A percentile compares a stretch with the other conserved stretches of the same genome.
Evolutionary conservation across 495 filamentous ascomycete species (phyloP).

Genomic region (Ramalina intermedia): DNA sequence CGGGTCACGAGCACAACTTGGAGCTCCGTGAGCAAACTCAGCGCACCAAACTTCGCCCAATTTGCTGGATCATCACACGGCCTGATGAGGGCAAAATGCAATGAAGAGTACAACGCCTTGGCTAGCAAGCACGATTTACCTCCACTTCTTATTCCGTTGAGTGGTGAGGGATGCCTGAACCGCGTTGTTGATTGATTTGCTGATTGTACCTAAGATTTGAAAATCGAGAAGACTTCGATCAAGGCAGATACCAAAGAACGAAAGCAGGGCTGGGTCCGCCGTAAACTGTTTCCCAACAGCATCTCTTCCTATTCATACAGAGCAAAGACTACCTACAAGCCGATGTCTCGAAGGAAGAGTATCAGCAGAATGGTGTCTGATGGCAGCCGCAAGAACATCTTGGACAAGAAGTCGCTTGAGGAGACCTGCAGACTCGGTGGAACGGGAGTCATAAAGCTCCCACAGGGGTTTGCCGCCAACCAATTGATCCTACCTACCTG

Average conservation of each 20-base stretch:
- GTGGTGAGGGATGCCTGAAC: background rate
- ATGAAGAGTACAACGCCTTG: constrained; percentile 39
- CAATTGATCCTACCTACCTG: constrained; percentile 57
- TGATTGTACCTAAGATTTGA: background rate
- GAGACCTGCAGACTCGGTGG: constrained; percentile 60
- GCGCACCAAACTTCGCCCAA: constrained; percentile 9
- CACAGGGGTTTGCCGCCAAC: constrained; percentile 46
- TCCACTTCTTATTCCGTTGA: background rate
- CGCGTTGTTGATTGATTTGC: background rate
- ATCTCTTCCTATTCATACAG: constrained; percentile 18
- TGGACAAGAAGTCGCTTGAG: constrained; percentile 48
- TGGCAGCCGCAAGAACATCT: constrained; percentile 26
- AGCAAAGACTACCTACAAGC: constrained; percentile 13
- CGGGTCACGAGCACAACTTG: constrained; percentile 16
- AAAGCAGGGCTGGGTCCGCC: constrained; percentile 19
- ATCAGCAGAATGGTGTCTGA: constrained; percentile 16
- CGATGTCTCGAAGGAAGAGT: constrained; percentile 12
- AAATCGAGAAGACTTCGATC: background rate
- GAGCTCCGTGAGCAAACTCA: constrained; percentile 15
- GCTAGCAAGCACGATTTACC: constrained; percentile 25
- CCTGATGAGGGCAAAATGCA: constrained; percentile 22
- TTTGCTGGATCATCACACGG: constrained; percentile 18
- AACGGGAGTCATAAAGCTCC: constrained; percentile 51
- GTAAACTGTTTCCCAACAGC: constrained; percentile 19
- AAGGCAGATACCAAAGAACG: background rate